These are phyloP conservation scores for Phellinidium pouzarii DNA, from an alignment of 1,284 basidiomycete genomes.

Conservation along the genomic window DNA sequence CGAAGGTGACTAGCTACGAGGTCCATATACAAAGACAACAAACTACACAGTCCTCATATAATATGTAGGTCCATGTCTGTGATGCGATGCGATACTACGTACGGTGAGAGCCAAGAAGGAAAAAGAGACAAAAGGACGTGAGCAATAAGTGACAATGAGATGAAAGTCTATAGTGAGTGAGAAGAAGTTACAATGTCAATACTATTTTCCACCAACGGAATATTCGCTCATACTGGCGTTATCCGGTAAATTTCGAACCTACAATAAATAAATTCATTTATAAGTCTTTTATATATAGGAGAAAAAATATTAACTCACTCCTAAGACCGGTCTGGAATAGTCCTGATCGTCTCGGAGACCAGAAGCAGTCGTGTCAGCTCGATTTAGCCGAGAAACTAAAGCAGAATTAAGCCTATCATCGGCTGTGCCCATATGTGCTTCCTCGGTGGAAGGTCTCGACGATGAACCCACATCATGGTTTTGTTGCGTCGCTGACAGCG, in stretches of 20 bases:
- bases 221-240: conserved; percentile 33
- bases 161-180: conserved; percentile 4
- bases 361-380: conserved; percentile 27
- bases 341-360: conserved; percentile 47
- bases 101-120: background rate
- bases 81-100: background rate
- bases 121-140: background rate
- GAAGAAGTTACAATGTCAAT: background rate
- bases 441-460: conserved; percentile 22
- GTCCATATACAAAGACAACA: background rate
- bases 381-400: conserved; percentile 33
- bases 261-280: background rate
- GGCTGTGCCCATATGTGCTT: conserved; percentile 16
- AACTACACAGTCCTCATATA: background rate
- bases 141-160: background rate
- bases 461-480: conserved; percentile 22
- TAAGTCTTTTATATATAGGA: background rate
- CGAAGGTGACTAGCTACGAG: background rate
- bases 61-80: background rate
- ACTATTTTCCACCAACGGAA: conserved; percentile 25
- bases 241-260: conserved; percentile 23
- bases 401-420: conserved; percentile 42
- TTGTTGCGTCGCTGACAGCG: conserved; percentile 20
- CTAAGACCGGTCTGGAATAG: conserved; percentile 51
- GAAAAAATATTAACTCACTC: conserved; percentile 33